phyloP scores from a whole-genome alignment of 441 rosid species.

The Francoa sonchifolia region DNA sequence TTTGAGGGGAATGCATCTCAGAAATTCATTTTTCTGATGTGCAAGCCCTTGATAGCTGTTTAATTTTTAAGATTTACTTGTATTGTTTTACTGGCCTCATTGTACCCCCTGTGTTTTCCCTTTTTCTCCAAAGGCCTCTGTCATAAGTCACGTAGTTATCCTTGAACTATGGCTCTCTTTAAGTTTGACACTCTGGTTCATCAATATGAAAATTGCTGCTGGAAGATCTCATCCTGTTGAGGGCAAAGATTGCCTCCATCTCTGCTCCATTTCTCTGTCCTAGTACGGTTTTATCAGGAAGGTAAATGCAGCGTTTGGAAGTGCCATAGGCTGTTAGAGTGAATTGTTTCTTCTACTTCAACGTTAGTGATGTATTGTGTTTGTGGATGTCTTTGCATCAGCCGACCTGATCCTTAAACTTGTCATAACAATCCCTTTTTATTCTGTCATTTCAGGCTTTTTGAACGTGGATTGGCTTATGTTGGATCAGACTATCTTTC shows the following conservation, averaged over 20 bases:
- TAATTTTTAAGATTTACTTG: slow-evolving; percentile 20
- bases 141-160: slow-evolving; percentile 30
- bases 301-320: slow-evolving; percentile 88
- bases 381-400: slow-evolving; percentile 19
- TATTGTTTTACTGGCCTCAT: slow-evolving; percentile 17
- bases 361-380: slow-evolving; percentile 22
- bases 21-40: slow-evolving; percentile 26
- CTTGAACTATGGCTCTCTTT: slow-evolving; percentile 29
- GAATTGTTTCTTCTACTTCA: slow-evolving; percentile 58
- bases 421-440: slow-evolving; percentile 11
- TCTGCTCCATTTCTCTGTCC: slow-evolving; percentile 63
- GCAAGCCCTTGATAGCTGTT: slow-evolving; percentile 29
- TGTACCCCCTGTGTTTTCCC: slow-evolving; percentile 7
- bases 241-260: slow-evolving; percentile 82
- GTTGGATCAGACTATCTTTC: slow-evolving; percentile 89
- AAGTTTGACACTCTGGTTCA: slow-evolving; percentile 48
- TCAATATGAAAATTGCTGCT: slow-evolving; percentile 86
- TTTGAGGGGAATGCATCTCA: slow-evolving; percentile 45
- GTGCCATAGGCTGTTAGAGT: slow-evolving; percentile 55
- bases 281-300: slow-evolving; percentile 77
- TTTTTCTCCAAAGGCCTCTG: slow-evolving; percentile 19
- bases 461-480: slow-evolving; percentile 81
- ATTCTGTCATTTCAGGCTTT: slow-evolving; percentile 49
- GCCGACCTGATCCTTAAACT: slow-evolving; percentile 14
- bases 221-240: slow-evolving; percentile 80